phyloP scores from a whole-genome alignment of 2,329 filamentous ascomycete genomes.

The Aciculosporium take region DNA sequence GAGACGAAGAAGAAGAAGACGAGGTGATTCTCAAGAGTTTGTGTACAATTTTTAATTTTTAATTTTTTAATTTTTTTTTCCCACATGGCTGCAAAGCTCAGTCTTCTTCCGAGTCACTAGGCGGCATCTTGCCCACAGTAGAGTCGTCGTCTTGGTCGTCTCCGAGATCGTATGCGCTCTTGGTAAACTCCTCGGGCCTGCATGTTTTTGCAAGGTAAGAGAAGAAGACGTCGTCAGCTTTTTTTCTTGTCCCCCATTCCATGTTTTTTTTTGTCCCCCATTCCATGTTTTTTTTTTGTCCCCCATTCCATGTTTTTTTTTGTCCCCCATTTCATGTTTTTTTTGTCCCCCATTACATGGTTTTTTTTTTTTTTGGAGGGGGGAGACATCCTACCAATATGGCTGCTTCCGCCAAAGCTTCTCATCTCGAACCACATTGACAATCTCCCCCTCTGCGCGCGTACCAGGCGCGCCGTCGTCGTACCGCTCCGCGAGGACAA shows the following conservation, averaged over 20 bases:
- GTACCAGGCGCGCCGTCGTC: conserved; percentile 53
- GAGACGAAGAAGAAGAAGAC: conserved; percentile 19
- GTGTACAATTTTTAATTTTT: too few relatives aligned
- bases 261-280: too few relatives aligned
- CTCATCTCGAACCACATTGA: conserved; percentile 86
- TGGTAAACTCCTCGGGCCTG: conserved; percentile 70
- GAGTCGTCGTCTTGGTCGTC: conserved; percentile 67
- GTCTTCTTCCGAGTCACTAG: conserved; percentile 64
- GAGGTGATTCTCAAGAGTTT: conserved; percentile 9
- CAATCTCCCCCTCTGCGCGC: conserved; percentile 74
- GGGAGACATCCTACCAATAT: too few relatives aligned
- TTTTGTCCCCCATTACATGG: too few relatives aligned
- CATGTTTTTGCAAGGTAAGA: background rate
- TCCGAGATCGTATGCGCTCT: conserved; percentile 45
- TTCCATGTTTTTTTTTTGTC: too few relatives aligned
- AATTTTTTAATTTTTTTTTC: too few relatives aligned
- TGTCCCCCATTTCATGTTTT: too few relatives aligned
- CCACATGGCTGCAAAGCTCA: conserved; percentile 9
- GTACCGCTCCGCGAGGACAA: conserved; percentile 63
- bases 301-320: too few relatives aligned
- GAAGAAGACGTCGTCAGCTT: conserved; percentile 13
- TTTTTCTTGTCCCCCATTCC: too few relatives aligned
- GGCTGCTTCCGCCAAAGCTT: conserved; percentile 77
- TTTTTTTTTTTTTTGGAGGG: too few relatives aligned
- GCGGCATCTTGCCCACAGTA: conserved; percentile 71